A percentile compares a stretch with the other conserved stretches of the same genome.
These are phyloP conservation scores for Rhizophora mangle DNA, from an alignment of 345 rosid genomes.

Conservation along the genomic window DNA sequence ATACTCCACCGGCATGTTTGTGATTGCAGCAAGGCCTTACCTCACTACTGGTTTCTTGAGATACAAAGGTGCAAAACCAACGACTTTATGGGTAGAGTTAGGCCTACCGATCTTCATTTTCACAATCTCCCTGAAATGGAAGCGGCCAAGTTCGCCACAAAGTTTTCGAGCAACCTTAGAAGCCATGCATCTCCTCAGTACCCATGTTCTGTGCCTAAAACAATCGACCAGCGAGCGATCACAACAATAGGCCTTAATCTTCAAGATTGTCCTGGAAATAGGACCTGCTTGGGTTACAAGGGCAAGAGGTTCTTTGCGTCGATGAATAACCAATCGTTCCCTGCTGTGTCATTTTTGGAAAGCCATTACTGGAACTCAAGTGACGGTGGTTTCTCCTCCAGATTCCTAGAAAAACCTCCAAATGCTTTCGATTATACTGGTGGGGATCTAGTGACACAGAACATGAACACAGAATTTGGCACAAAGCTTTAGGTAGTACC, in stretches of 20 bases:
- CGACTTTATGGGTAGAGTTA: no score
- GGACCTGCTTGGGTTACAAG: not conserved
- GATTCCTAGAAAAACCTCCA: conserved; percentile 16
- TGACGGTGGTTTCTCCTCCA: not conserved
- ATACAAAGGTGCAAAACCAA: no score
- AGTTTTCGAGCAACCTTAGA: no score
- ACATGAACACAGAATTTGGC: conserved; percentile 10
- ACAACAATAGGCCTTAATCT: no score
- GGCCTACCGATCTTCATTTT: no score
- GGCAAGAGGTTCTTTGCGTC: conserved; percentile 3
- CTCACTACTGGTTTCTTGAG: conserved; percentile 47
- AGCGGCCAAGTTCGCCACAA: no score
- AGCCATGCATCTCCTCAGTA: no score
- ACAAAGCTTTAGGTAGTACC: conserved; percentile 11
- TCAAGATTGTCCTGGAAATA: not conserved
- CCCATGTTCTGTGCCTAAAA: no score
- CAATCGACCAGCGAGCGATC: no score
- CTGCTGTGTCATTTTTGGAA: not conserved
- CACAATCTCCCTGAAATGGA: no score
- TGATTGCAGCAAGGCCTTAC: conserved; percentile 56
- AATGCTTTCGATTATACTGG: conserved; percentile 16
- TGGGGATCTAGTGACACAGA: conserved; percentile 2
- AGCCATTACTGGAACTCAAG: not conserved
- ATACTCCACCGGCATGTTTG: conserved; percentile 25
- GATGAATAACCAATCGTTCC: conserved; percentile 19